Conservation (phyloP, 257 asterid species). For the Solanum chmielewskii region DNA sequence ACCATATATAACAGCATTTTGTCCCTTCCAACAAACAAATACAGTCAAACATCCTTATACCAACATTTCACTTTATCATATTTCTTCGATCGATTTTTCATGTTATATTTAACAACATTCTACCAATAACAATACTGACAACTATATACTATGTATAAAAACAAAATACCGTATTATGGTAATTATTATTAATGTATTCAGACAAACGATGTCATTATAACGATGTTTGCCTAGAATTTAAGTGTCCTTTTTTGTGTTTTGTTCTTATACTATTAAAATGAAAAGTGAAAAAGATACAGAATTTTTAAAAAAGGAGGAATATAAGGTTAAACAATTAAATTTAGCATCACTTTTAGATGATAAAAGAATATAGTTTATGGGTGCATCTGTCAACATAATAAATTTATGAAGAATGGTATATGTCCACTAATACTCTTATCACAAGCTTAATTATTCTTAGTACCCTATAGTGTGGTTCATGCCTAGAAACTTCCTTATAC, state of each 20-base stretch:
- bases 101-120: neutral
- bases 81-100: neutral
- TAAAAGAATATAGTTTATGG: constrained; percentile 23
- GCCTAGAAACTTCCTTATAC: neutral
- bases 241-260: neutral
- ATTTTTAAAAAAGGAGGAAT: neutral
- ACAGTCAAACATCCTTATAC: neutral
- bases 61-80: neutral
- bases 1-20: neutral
- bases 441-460: neutral
- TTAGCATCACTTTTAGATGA: constrained; percentile 3
- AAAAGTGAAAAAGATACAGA: neutral
- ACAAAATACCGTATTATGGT: neutral
- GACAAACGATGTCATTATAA: neutral
- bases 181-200: neutral
- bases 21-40: constrained; percentile 10
- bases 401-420: constrained; percentile 22
- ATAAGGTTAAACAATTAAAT: neutral
- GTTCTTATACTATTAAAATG: neutral
- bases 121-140: neutral
- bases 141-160: neutral
- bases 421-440: constrained; percentile 21
- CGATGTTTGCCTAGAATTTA: neutral
- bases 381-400: constrained; percentile 30
- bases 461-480: neutral